Percentiles rank a stretch among this genome's conserved stretches.
Conservation (phyloP, 768 basidiomycete genomes). For the Russula sp. region DNA sequence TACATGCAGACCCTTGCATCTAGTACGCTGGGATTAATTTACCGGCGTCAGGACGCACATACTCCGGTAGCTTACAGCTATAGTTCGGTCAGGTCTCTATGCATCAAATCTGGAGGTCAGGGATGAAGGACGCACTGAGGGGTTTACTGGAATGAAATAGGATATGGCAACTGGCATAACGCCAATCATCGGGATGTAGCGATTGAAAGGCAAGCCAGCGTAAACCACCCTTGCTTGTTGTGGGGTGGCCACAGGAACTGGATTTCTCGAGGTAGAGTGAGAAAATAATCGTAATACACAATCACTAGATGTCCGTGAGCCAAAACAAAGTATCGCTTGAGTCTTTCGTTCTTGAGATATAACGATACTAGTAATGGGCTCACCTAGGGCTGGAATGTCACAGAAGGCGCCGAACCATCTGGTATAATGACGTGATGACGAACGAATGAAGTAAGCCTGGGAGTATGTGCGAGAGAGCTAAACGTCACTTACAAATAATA, state of each 20-base stretch:
- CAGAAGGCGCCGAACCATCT: slow-evolving; percentile 7
- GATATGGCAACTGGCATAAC: slow-evolving; percentile 31
- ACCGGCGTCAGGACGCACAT: not conserved
- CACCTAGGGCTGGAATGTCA: slow-evolving; percentile 7
- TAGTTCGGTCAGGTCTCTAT: not conserved
- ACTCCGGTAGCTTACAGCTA: slow-evolving; percentile 13
- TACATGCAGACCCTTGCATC: slow-evolving; percentile 4
- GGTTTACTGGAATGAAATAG: slow-evolving; percentile 22
- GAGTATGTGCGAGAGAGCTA: not conserved
- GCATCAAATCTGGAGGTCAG: not conserved
- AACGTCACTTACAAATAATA: slow-evolving; percentile 1
- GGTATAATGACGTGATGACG: not conserved
- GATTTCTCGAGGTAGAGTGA: slow-evolving; percentile 40
- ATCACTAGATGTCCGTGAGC: slow-evolving; percentile 28
- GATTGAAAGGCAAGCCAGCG: slow-evolving; percentile 49
- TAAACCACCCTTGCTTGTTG: slow-evolving; percentile 40
- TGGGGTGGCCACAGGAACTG: slow-evolving; percentile 43
- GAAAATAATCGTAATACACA: slow-evolving; percentile 36
- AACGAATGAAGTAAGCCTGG: not conserved
- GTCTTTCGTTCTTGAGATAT: not conserved
- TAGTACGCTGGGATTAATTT: not conserved
- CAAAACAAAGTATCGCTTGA: not conserved
- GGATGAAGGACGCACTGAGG: slow-evolving; percentile 4
- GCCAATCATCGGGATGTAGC: slow-evolving; percentile 48
- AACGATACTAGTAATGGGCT: not conserved